Percentiles rank a stretch among this genome's conserved stretches.
These are phyloP conservation scores for Nicotiana sylvestris DNA, from an alignment of 257 asterid species.

Conservation along the genomic window DNA sequence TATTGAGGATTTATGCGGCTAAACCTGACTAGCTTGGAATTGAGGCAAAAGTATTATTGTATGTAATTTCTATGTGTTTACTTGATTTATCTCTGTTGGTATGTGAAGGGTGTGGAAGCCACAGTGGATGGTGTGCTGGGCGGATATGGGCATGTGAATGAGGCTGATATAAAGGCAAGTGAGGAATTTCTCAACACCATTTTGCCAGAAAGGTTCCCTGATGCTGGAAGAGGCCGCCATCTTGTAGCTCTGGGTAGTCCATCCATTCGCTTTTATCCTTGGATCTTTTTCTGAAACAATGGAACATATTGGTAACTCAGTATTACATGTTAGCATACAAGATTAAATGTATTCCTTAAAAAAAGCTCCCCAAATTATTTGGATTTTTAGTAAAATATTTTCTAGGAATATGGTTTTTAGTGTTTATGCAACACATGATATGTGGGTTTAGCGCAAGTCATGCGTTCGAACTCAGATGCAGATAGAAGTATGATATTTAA, in stretches of 20 bases:
- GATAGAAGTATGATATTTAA: background rate
- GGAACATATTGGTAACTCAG: background rate
- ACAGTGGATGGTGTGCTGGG: slow-evolving; percentile 95
- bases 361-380: background rate
- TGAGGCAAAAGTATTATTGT: background rate
- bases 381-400: background rate
- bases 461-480: background rate
- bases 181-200: slow-evolving; percentile 63
- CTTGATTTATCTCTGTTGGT: slow-evolving; percentile 14
- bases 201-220: slow-evolving; percentile 63
- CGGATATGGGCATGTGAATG: slow-evolving; percentile 78
- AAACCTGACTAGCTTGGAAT: background rate
- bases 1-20: background rate
- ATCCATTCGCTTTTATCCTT: slow-evolving; percentile 5
- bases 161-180: slow-evolving; percentile 68
- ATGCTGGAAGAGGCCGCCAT: slow-evolving; percentile 48
- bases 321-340: background rate
- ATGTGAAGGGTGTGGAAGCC: slow-evolving; percentile 85
- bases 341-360: background rate
- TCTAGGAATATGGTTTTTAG: background rate
- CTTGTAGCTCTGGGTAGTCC: slow-evolving; percentile 78
- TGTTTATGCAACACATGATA: background rate
- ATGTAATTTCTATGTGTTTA: background rate
- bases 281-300: background rate
- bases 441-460: background rate